phyloP scores from a whole-genome alignment of 352 stramenopile genomes.

The Phytophthora tubulina region DNA sequence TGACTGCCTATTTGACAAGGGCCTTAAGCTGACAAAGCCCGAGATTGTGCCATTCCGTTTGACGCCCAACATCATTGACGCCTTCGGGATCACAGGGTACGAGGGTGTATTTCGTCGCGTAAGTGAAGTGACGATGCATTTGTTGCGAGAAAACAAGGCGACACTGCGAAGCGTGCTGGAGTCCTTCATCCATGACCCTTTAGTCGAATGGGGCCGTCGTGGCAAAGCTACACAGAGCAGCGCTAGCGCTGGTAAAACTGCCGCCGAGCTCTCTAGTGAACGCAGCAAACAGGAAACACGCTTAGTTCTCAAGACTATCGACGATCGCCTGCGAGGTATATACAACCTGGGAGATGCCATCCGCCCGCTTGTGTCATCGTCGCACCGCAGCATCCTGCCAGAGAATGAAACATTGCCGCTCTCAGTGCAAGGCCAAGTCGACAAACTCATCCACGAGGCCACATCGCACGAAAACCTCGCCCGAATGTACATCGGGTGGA shows the following conservation, averaged over 20 bases:
- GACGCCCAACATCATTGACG: conserved; percentile 99
- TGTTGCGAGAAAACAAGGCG: conserved; percentile 97
- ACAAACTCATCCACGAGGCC: conserved; percentile 95
- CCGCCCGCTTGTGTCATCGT: conserved; percentile 67
- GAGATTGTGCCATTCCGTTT: conserved; percentile 99
- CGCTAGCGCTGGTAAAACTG: conserved; percentile 36
- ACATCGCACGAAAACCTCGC: conserved; percentile 93
- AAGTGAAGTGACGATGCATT: conserved; percentile 91
- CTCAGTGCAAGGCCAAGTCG: conserved; percentile 94
- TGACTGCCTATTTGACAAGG: conserved; percentile 99
- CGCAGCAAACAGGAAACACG: conserved; percentile 90
- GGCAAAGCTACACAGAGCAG: conserved; percentile 74
- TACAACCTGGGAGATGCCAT: conserved; percentile 93
- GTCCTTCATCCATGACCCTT: conserved; percentile 99
- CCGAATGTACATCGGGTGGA: conserved; percentile 97
- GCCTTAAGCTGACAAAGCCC: conserved; percentile 94
- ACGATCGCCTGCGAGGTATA: conserved; percentile 92
- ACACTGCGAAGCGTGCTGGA: conserved; percentile 99
- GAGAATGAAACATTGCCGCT: conserved; percentile 91
- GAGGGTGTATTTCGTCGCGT: conserved; percentile 96
- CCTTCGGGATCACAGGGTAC: conserved; percentile 97
- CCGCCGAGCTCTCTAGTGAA: conserved; percentile 65
- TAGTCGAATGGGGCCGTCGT: conserved; percentile 92
- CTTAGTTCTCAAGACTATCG: conserved; percentile 91
- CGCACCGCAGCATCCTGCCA: conserved; percentile 74